Evolutionary conservation across 176 grass and related monocot species (phyloP), one percentile per base, ranked within the genome.

Genomic region (Olyra latifolia): DNA sequence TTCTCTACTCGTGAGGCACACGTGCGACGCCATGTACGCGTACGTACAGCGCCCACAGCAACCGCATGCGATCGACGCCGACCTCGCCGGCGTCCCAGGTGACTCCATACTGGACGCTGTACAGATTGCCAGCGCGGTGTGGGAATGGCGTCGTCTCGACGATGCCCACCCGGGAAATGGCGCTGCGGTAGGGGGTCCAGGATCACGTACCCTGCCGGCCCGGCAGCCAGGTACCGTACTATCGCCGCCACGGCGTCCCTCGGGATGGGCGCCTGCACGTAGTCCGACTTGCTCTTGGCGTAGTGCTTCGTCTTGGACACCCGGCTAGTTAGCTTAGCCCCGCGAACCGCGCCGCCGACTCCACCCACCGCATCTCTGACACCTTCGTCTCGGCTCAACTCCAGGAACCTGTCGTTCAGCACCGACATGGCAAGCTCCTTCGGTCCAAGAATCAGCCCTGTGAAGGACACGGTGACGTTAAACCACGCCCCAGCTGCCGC

Each of bases 401-500:
- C 90, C 0, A 80, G 87, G 77, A 86, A 89, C 30, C 46, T 55
- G 23, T 66, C 23, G 50, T 8, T 48, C 19, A 87, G 42, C 17
- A 84, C 28, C 5, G 55, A 66, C 28, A 89, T 27, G 41, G 83
- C 69, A 25, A 16, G 17, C 8, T 14, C 35, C 35, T 68, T 89
- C 4, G 80, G 12, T 5, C 73, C 75, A 30, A 89, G 81, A 49
- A 84, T 82, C 0, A 73, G 28, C 3, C 83, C 91, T 45, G 41
- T 67, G 63, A 93, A 93, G 6, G 75, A 77, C 46, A 76, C 47
- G 0, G 54, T 63, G 2, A 67, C 39, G 20, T 75, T 82, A 92
- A 20, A 92, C 74, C 58, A 78, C 82, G 9, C 90, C 90, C 78
- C 72, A 92, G 72, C 83, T 89, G 13, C 90, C 83, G n/a, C 90